Evolutionary conservation across 1,139 yeast species (phyloP).

Genomic region (Candida sanyaensis): DNA sequence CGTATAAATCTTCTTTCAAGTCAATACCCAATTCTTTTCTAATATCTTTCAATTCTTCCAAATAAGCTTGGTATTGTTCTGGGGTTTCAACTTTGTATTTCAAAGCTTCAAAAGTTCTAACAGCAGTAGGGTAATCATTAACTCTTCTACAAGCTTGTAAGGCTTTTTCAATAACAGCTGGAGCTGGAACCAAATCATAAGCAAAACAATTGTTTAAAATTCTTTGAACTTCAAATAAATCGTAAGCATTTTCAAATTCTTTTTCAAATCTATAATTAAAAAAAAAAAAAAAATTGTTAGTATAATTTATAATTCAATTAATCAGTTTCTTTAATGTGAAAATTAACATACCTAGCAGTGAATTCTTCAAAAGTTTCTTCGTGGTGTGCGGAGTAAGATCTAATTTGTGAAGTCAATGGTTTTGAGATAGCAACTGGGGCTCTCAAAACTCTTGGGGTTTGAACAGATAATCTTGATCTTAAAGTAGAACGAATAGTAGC

Average conservation of each 20-base stretch:
- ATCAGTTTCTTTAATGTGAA: too few species aligned
- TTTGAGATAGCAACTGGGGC: constrained; percentile 20
- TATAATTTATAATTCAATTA: background rate
- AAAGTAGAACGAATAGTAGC: constrained; percentile 55
- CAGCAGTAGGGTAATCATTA: constrained; percentile 97
- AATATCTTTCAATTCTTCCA: constrained; percentile 89
- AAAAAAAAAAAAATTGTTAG: too few species aligned
- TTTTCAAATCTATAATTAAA: constrained; percentile 70
- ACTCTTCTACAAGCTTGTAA: constrained; percentile 98
- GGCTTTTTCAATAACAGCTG: constrained; percentile 93
- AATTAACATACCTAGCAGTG: constrained; percentile 61
- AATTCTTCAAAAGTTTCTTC: constrained; percentile 96
- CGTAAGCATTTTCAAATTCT: constrained; percentile 98
- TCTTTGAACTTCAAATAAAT: constrained; percentile 92
- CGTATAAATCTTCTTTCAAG: constrained; percentile 84
- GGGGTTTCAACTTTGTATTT: constrained; percentile 94
- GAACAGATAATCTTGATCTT: constrained; percentile 41
- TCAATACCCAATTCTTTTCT: constrained; percentile 94
- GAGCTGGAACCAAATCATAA: constrained; percentile 98
- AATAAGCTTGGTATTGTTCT: constrained; percentile 92
- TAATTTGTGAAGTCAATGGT: constrained; percentile 25
- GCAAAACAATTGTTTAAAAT: constrained; percentile 93
- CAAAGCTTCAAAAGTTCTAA: constrained; percentile 94
- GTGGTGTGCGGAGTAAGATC: constrained; percentile 74
- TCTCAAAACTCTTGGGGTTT: constrained; percentile 25